These are phyloP conservation scores for Penicillium argentinense DNA, from an alignment of 495 filamentous ascomycete genomes.

Conservation along the genomic window DNA sequence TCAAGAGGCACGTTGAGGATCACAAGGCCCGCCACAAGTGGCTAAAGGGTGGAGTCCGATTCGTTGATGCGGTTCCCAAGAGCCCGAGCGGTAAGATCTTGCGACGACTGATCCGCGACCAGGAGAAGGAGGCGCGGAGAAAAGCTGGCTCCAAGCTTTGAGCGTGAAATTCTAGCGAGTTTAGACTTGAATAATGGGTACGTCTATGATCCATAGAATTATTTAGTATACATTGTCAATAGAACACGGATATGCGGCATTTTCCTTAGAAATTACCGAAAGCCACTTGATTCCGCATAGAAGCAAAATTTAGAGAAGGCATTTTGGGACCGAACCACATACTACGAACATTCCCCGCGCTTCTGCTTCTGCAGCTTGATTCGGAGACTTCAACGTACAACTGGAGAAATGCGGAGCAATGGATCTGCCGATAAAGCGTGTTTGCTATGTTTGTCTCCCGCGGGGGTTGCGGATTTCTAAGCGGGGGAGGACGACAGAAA, in stretches of 20 bases:
- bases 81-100: conserved; percentile 93
- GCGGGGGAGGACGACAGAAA: conserved; percentile 28
- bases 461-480: conserved; percentile 46
- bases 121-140: conserved; percentile 68
- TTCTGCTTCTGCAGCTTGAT: too few relatives aligned
- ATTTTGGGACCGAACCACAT: too few relatives aligned
- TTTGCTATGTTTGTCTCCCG: conserved; percentile 39
- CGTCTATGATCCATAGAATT: too few relatives aligned
- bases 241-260: too few relatives aligned
- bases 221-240: too few relatives aligned
- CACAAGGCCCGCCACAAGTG: conserved; percentile 88
- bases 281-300: too few relatives aligned
- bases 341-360: too few relatives aligned
- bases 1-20: conserved; percentile 74
- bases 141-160: conserved; percentile 60
- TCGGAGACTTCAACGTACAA: too few relatives aligned
- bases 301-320: too few relatives aligned
- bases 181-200: neutral
- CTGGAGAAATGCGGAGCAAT: neutral
- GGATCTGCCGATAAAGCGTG: conserved; percentile 7
- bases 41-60: conserved; percentile 81
- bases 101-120: conserved; percentile 74
- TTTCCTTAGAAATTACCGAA: too few relatives aligned
- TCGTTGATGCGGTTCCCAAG: conserved; percentile 77
- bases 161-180: neutral